Evolutionary conservation across 1,284 basidiomycete genomes (phyloP), one percentile per base, ranked within the genome.

Genomic region (Porodaedalea pini): DNA sequence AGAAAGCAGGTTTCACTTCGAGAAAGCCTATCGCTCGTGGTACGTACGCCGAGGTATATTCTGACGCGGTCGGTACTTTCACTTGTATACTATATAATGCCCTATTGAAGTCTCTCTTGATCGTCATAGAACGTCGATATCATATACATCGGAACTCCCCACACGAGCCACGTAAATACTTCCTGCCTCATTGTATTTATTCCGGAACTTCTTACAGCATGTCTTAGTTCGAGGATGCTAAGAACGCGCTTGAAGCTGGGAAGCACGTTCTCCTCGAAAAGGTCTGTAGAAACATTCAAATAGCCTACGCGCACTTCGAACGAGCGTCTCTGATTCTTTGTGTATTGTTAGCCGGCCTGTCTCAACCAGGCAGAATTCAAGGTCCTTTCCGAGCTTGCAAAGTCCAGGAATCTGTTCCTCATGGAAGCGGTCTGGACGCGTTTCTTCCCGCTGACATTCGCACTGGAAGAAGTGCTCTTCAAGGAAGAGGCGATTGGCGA

Each of bases 101-200:
- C 31, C 13, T 27, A 25, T 25, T 25, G 23, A 56, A 50, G n/a
- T 45, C 2, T 23, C 2, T 58, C 49, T 58, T 64, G 6, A 31
- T n/a, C n/a, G n/a, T 73, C 76, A 60, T 63, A 69, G 67, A 67
- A 75, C 51, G 73, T 76, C 56, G 72, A 76, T 56, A 70, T 66
- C n/a, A 68, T 76, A 29, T 77, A 77, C 61, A 67, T 77, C 53
- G 73, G 61, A 41, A 78, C 78, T 0, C 78, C 79, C 5, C 78
- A 80, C 61, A 73, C 73, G 0, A 68, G 70, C 52, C 79, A 81
- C 39, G 59, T 61, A 57, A 49, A 32, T 25, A 6, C 21, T 13
- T 36, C 31, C 15, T 13, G 10, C 32, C 36, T 47, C 13, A 50
- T 34, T 3, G 17, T 0, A 6, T 32, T 47, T 2, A 11, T 45